Evolutionary conservation across 129 eudicot genomes (phyloP), one percentile per base, ranked within the genome.

Genomic region (Mikania micrantha): DNA sequence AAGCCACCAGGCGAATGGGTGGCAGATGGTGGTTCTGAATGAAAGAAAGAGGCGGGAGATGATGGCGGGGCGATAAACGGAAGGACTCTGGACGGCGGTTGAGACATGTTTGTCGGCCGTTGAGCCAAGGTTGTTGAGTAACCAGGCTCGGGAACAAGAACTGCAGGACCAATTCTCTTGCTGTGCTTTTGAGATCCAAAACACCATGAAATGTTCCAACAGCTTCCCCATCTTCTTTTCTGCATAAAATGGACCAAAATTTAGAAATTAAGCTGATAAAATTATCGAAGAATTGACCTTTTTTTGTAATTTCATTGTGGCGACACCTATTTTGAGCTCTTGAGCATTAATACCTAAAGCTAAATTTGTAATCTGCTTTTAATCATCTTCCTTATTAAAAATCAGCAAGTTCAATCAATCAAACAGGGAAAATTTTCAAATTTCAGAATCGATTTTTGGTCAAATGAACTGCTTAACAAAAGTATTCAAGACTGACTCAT

Each of bases 1-100:
- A 74, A 57, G 56, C 88, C 92, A 25, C 82, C 82, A 13, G 99
- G 99, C 12, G 96, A 89, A 19, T 86, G 95, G 40, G 84, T 60
- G 35, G 82, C 85, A 0, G 99, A 93, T 5, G 86, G 90, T 70
- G 96, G 90, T 69, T 81, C 99, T 5, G 99, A 93, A 19, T 83
- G 95, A 31, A 89, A 84, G 73, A 86, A 89, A 56, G 99, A 93
- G 25, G 95, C 96, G 9, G 99, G 99, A 29, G 99, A 93, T 19
- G 99, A 93, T 7, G 99, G 99, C 4, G 99, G 99, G n/a, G 96
- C 99, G 19, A 77, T 76, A 28, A 93, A 88, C 7, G 99, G 96
- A 22, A 84, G 73, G 2, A 67, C 60, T 19, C 73, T 56, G 10
- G 88, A 74, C 25, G 87, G 63, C 16, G 87, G 48, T 67, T 79